A percentile compares a stretch with the other conserved stretches of the same genome.
Conservation (phyloP, 75 land plant species). For the Chamaecyparis obtusa region DNA sequence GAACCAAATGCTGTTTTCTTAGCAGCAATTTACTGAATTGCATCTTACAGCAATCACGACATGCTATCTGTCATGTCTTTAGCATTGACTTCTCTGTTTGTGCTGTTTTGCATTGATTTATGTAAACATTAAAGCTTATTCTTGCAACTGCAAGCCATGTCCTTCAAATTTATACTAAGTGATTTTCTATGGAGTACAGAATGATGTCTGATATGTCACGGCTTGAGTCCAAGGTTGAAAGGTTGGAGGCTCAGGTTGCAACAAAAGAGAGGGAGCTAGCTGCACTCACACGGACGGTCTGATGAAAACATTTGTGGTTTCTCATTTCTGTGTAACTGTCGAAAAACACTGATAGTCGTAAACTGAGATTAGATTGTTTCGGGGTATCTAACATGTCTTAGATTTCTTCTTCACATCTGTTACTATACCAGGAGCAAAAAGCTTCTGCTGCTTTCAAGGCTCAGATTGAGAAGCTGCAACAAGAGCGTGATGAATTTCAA, state of each 20-base stretch:
- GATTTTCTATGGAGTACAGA: conserved; percentile 27
- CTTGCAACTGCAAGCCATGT: neutral
- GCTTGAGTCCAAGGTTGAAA: conserved; percentile 89
- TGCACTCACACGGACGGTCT: conserved; percentile 78
- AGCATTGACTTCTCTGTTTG: neutral
- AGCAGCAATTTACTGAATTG: neutral
- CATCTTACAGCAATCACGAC: neutral
- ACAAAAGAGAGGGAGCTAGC: conserved; percentile 92
- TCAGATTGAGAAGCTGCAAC: conserved; percentile 93
- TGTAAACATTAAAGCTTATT: neutral
- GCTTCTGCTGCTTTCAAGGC: conserved; percentile 78
- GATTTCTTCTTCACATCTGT: neutral
- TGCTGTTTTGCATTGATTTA: neutral
- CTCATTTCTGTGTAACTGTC: neutral
- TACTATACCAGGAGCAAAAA: conserved; percentile 76
- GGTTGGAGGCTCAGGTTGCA: conserved; percentile 73
- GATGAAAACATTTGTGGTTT: conserved; percentile 9
- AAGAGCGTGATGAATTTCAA: conserved; percentile 96
- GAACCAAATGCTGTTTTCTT: too few species aligned
- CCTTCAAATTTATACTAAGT: neutral
- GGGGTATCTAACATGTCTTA: neutral
- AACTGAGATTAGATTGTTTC: neutral
- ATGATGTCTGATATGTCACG: conserved; percentile 86
- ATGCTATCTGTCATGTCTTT: neutral
- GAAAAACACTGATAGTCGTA: neutral